These are phyloP conservation scores for Sextonia rubra DNA, from an alignment of 164 flowering plant species.

Conservation along the genomic window DNA sequence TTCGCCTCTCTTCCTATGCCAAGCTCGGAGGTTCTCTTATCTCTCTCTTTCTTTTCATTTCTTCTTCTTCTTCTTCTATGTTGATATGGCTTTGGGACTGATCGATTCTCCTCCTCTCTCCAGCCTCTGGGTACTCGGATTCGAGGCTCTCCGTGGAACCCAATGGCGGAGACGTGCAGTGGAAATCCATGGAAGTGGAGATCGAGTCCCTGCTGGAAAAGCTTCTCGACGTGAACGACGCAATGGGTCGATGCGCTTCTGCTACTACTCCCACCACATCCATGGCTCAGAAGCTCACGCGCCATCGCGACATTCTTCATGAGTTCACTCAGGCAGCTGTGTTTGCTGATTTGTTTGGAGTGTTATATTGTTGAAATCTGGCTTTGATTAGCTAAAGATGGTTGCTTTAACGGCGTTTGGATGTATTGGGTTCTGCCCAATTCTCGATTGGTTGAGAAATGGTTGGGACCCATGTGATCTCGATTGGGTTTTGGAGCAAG, in stretches of 20 bases:
- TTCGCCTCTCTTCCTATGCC: conserved; percentile 14
- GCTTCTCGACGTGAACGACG: conserved; percentile 11
- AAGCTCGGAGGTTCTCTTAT: conserved; percentile 13
- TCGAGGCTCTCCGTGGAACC: neutral
- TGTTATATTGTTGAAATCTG: too few species aligned
- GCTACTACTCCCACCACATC: conserved; percentile 7
- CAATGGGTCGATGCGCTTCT: conserved; percentile 14
- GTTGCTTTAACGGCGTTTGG: too few species aligned
- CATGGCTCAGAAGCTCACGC: conserved; percentile 9
- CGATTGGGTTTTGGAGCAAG: too few species aligned
- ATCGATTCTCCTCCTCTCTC: neutral
- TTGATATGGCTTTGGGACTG: neutral
- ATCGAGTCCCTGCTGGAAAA: conserved; percentile 14
- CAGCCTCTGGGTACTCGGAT: conserved; percentile 5
- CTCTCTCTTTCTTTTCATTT: neutral
- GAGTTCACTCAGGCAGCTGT: conserved; percentile 11
- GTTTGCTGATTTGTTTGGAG: neutral
- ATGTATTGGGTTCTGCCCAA: too few species aligned
- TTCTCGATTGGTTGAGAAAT: too few species aligned
- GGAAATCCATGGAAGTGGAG: conserved; percentile 16
- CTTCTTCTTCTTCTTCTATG: neutral
- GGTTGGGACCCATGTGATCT: too few species aligned
- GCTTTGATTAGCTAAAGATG: too few species aligned
- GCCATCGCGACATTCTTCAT: conserved; percentile 13
- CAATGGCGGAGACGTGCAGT: conserved; percentile 2